These are phyloP conservation scores for Xerocomus amazonicus DNA, from an alignment of 1,284 basidiomycete genomes.

Conservation along the genomic window DNA sequence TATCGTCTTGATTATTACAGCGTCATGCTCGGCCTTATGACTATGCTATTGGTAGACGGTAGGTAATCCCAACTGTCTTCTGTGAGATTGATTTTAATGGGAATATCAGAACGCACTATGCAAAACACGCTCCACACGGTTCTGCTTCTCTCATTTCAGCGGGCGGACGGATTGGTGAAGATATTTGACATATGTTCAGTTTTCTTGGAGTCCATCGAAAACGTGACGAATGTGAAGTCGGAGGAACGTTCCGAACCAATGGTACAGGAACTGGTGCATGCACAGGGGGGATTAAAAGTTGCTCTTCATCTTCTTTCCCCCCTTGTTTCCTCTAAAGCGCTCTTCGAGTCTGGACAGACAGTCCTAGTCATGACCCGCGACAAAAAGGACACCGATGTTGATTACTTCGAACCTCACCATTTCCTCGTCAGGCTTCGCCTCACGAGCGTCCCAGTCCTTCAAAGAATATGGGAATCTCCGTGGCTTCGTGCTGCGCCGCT, in stretches of 20 bases:
- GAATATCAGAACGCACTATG: constrained; percentile 60
- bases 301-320: constrained; percentile 76
- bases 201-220: constrained; percentile 58
- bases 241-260: constrained; percentile 57
- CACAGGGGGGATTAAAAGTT: constrained; percentile 79
- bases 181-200: constrained; percentile 60
- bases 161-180: constrained; percentile 68
- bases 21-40: constrained; percentile 73
- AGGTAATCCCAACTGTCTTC: constrained; percentile 22
- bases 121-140: constrained; percentile 81
- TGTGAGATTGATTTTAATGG: constrained; percentile 6
- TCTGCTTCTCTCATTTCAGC: constrained; percentile 73
- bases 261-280: constrained; percentile 66
- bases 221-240: constrained; percentile 42
- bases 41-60: constrained; percentile 84
- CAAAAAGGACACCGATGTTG: constrained; percentile 70
- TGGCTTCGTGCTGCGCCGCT: constrained; percentile 81
- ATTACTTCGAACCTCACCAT: constrained; percentile 82
- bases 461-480: constrained; percentile 74
- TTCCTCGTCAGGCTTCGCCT: constrained; percentile 83
- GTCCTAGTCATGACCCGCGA: constrained; percentile 68
- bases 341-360: constrained; percentile 87
- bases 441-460: constrained; percentile 65
- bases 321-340: constrained; percentile 73
- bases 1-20: constrained; percentile 65